Base-by-base conservation (phyloP, 768 basidiomycete species). In the Termitomyces sp. region DNA sequence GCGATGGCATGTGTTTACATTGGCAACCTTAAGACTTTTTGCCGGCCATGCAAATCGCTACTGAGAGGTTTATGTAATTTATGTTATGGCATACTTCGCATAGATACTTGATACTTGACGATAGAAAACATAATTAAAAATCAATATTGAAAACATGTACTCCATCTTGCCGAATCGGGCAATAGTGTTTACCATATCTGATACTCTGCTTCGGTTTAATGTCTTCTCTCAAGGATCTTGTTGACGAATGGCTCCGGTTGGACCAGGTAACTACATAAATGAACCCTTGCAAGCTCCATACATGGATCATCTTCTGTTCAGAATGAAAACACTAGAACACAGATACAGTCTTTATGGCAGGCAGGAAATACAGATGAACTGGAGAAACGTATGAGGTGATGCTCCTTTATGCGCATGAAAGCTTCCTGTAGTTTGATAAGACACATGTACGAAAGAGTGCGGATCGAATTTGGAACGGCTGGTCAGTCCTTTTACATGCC, bases 391-490 rank as follows among this genome's bases (percentile, higher is more conserved):
- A 74, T 88, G 78, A 79, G 79, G 86, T 83, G 64, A 55, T 47
- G 44, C 10, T 9, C 32, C 49, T 40, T 8, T 38, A 26, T 26
- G 11, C 50, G n/a, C 16, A 22, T 43, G 13, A 32, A 51, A 32
- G 11, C 5, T 30, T 40, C 10, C 14, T 24, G 48, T 30, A n/a
- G 47, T 32, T 36, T 55, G 11, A 60, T 30, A 50, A 24, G 11
- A 10, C 7, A 1, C 9, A 28, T 13, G 16, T n/a, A 33, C 46
- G 3, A 40, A 64, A 90, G 88, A 62, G 72, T 72, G 4, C 81
- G 92, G 36, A 94, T 95, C 62, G 82, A 87, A 58, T 95, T 95
- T 69, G 92, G 92, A 5, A 95, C 92, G 24, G 91, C 92, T 56
- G 92, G 92, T 87, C 67, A 70, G 58, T 24, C 51, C 10, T 7